Conservation (phyloP, 1,284 basidiomycete genomes). For the Sanghuangporus weigelae region DNA sequence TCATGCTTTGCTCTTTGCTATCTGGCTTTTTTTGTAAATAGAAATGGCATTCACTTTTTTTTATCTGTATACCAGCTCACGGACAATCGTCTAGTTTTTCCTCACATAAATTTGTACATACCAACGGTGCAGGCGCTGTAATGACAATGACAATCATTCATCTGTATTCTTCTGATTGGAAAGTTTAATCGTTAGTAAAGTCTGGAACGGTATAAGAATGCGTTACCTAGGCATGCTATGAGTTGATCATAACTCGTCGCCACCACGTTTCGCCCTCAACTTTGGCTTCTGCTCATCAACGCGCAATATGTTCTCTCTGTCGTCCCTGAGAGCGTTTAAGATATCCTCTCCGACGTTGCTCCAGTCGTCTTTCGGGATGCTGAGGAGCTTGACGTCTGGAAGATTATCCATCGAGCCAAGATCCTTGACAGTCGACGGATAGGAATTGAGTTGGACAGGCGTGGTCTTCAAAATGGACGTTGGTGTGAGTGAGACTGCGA, state of each 20-base stretch:
- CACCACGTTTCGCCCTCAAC: slow-evolving; percentile 25
- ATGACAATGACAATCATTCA: background rate
- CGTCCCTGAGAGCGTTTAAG: slow-evolving; percentile 20
- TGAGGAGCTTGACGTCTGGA: slow-evolving; percentile 28
- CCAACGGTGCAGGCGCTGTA: background rate
- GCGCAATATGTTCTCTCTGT: slow-evolving; percentile 24
- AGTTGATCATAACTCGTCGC: background rate
- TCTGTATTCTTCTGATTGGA: too few species aligned
- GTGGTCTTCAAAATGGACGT: slow-evolving; percentile 23
- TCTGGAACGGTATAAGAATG: background rate
- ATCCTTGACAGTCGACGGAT: slow-evolving; percentile 24
- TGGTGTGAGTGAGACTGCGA: slow-evolving; percentile 25
- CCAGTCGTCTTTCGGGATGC: slow-evolving; percentile 27
- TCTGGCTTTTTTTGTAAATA: background rate
- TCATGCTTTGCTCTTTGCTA: background rate
- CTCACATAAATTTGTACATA: background rate
- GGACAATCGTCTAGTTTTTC: background rate
- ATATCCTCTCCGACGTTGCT: slow-evolving; percentile 21
- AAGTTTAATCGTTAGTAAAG: too few species aligned
- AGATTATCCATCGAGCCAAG: slow-evolving; percentile 28
- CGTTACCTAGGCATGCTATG: background rate
- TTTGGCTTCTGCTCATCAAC: slow-evolving; percentile 29
- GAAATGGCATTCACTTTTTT: too few species aligned
- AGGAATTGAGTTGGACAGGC: slow-evolving; percentile 20
- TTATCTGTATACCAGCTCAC: too few species aligned